Percentiles rank a stretch among this genome's conserved stretches.
Conservation (phyloP, 192 early-diverging fungal species). For the Backusella sp. region DNA sequence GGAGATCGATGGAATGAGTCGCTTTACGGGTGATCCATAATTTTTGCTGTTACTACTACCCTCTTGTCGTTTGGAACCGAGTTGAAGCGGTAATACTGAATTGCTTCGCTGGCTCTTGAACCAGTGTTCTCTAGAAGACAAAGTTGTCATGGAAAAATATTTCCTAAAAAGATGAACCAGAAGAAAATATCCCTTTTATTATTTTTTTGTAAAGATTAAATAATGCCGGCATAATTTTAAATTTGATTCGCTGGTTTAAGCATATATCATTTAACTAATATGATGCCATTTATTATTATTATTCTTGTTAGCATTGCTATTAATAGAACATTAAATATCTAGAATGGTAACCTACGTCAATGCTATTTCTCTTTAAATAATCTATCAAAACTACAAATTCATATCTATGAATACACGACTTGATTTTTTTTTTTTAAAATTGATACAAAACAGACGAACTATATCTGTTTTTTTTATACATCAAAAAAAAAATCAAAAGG, state of each 20-base stretch:
- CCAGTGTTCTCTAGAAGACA: background rate
- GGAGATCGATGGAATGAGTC: slow-evolving; percentile 15
- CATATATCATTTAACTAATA: background rate
- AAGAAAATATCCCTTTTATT: background rate
- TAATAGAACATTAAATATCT: background rate
- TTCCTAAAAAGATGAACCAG: background rate
- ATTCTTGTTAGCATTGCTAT: background rate
- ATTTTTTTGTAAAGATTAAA: background rate
- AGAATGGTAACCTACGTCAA: background rate
- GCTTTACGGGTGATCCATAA: slow-evolving; percentile 4
- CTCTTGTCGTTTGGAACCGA: background rate
- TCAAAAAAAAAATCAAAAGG: background rate
- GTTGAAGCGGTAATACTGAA: background rate
- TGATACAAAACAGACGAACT: background rate
- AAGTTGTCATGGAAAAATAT: background rate
- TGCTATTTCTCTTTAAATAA: background rate
- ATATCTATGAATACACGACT: background rate
- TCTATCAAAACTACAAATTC: background rate
- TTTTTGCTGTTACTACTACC: background rate
- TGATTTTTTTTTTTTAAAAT: background rate
- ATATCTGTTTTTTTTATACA: background rate
- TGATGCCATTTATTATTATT: background rate
- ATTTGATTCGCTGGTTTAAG: slow-evolving; percentile 12
- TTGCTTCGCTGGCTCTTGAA: background rate
- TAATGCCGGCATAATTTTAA: background rate